Conservation (phyloP, 495 filamentous ascomycete genomes). For the Aspergillus leporis region DNA sequence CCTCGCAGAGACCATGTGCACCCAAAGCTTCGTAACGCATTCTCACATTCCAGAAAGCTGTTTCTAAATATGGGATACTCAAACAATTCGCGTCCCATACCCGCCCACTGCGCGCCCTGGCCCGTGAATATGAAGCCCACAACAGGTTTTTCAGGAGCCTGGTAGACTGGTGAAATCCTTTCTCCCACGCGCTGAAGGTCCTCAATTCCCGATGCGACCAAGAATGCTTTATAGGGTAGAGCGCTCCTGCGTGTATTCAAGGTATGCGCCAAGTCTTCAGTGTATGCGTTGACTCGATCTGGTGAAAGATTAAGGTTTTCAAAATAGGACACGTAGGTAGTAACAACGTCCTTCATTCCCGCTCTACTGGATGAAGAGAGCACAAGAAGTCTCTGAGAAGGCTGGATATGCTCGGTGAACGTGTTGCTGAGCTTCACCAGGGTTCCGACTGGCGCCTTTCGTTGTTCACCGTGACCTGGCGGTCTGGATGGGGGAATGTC, state of each 20-base stretch:
- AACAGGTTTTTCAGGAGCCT: slow-evolving; percentile 27
- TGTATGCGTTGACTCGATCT: background rate
- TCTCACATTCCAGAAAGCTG: slow-evolving; percentile 23
- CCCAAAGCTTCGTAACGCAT: slow-evolving; percentile 17
- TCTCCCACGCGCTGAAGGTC: background rate
- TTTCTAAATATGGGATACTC: slow-evolving; percentile 32
- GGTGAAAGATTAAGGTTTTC: background rate
- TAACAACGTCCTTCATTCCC: slow-evolving; percentile 5
- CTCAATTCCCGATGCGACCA: background rate
- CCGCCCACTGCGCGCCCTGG: slow-evolving; percentile 61
- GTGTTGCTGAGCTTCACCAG: too few species aligned
- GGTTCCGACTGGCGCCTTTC: too few species aligned
- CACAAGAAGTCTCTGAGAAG: slow-evolving; percentile 12
- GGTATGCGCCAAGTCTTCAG: slow-evolving; percentile 13
- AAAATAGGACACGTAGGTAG: slow-evolving; percentile 5
- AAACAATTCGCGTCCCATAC: slow-evolving; percentile 44
- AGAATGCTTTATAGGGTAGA: slow-evolving; percentile 1
- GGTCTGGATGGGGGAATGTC: too few species aligned
- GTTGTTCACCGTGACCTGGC: too few species aligned
- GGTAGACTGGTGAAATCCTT: background rate
- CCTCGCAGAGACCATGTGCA: slow-evolving; percentile 24
- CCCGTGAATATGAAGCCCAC: slow-evolving; percentile 69
- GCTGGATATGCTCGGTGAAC: too few species aligned
- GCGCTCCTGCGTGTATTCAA: slow-evolving; percentile 14
- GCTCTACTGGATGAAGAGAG: slow-evolving; percentile 12